A percentile compares a stretch with the other conserved stretches of the same genome.
phyloP scores from a whole-genome alignment of 805 yeast genomes.

The Lipomyces chichibuensis region DNA sequence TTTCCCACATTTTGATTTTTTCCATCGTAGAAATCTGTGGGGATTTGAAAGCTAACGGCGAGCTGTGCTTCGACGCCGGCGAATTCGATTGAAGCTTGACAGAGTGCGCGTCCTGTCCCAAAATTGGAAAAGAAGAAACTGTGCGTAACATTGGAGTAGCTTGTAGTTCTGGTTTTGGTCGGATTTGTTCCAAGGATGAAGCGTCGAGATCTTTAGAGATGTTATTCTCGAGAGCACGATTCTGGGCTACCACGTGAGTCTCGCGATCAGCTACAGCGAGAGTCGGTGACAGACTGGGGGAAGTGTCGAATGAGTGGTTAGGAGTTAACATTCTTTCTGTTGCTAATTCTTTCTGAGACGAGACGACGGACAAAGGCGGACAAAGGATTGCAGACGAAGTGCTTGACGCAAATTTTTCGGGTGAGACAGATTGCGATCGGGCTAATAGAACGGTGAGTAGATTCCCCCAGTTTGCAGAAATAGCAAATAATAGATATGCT shows the following conservation, averaged over 20 bases:
- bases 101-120: not conserved
- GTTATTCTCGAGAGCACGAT: not conserved
- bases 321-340: conserved; percentile 6
- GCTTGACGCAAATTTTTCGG: not conserved
- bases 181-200: not conserved
- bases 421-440: conserved; percentile 13
- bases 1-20: conserved; percentile 5
- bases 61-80: not conserved
- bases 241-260: not conserved
- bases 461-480: not conserved
- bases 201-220: not conserved
- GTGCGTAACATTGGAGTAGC: not conserved
- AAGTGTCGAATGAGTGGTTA: not conserved
- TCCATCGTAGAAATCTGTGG: not conserved
- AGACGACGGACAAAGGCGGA: not conserved
- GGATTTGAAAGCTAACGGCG: not conserved
- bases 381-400: not conserved
- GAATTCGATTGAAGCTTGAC: not conserved
- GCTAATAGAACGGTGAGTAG: conserved; percentile 4
- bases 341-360: not conserved
- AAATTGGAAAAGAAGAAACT: not conserved
- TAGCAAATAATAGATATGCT: not conserved
- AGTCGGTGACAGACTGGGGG: conserved; percentile 8
- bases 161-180: not conserved
- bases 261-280: not conserved